phyloP scores from a whole-genome alignment of 2,329 filamentous ascomycete genomes.

The Chrysoporthe puriensis region DNA sequence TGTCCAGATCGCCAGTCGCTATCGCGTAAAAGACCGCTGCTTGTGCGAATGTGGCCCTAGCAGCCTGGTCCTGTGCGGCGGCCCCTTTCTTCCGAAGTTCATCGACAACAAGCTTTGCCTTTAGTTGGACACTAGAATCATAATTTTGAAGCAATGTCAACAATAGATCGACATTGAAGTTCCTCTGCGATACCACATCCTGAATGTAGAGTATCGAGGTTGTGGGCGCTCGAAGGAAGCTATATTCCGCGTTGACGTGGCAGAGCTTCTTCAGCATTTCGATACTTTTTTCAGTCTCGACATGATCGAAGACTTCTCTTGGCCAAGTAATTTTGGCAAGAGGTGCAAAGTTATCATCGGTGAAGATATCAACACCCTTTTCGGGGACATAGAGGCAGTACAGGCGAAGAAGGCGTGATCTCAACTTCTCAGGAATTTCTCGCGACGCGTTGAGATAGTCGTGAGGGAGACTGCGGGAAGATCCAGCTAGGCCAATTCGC shows the following conservation, averaged over 20 bases:
- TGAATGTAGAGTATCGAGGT: constrained; percentile 1
- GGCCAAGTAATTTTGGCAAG: constrained; percentile 14
- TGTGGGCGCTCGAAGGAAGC: constrained; percentile 5
- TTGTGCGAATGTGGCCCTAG: constrained; percentile 10
- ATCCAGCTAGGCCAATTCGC: constrained; percentile 5
- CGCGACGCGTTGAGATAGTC: constrained; percentile 6
- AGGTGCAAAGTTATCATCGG: neutral
- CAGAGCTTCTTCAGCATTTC: constrained; percentile 18
- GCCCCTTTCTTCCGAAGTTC: constrained; percentile 17
- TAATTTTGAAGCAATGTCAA: constrained; percentile 13
- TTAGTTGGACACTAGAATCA: neutral
- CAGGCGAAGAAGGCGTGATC: constrained; percentile 10
- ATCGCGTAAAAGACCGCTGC: constrained; percentile 15
- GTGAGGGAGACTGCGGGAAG: neutral
- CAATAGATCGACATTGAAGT: constrained; percentile 23
- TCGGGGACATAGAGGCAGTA: constrained; percentile 19
- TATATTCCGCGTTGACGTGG: constrained; percentile 10
- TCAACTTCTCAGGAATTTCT: neutral
- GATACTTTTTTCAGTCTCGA: neutral
- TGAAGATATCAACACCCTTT: constrained; percentile 8
- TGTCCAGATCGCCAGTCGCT: constrained; percentile 16
- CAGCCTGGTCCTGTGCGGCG: constrained; percentile 12
- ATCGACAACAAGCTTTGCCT: constrained; percentile 1
- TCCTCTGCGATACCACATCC: neutral
- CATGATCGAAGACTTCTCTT: constrained; percentile 1